Conservation (phyloP, 306 rosid genomes). For the Inga leiocalycina region DNA sequence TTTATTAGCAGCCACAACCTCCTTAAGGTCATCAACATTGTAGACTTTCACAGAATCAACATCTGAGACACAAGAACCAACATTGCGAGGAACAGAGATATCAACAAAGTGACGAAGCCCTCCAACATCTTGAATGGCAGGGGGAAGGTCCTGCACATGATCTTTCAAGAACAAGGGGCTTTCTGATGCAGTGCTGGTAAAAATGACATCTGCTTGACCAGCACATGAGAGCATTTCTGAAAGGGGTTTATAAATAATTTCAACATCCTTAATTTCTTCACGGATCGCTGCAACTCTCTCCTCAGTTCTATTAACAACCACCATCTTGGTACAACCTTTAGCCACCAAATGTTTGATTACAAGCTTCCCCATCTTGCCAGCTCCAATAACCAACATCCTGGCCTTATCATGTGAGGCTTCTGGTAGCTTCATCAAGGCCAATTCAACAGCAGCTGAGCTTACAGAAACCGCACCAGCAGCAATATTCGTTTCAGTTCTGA, state of each 20-base stretch:
- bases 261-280: slow-evolving; percentile 71
- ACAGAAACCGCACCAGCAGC: slow-evolving; percentile 99
- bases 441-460: slow-evolving; percentile 96
- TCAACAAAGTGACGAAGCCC: slow-evolving; percentile 77
- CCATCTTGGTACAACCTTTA: slow-evolving; percentile 87
- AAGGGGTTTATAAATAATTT: slow-evolving; percentile 87
- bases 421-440: slow-evolving; percentile 92
- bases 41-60: slow-evolving; percentile 61
- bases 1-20: slow-evolving; percentile 98
- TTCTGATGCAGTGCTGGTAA: slow-evolving; percentile 96
- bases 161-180: slow-evolving; percentile 78
- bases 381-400: slow-evolving; percentile 87
- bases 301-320: slow-evolving; percentile 89
- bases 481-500: slow-evolving; percentile 93
- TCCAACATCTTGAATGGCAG: slow-evolving; percentile 69
- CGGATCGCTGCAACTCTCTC: slow-evolving; percentile 80
- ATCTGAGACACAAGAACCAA: slow-evolving; percentile 83
- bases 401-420: slow-evolving; percentile 63
- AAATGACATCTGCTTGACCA: slow-evolving; percentile 79
- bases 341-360: slow-evolving; percentile 95
- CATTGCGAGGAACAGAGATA: slow-evolving; percentile 94
- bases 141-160: slow-evolving; percentile 71
- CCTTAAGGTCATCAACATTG: slow-evolving; percentile 95
- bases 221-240: slow-evolving; percentile 76
- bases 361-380: slow-evolving; percentile 99